phyloP scores from a whole-genome alignment of 805 yeast genomes.

The Metschnikowia orientalis region DNA sequence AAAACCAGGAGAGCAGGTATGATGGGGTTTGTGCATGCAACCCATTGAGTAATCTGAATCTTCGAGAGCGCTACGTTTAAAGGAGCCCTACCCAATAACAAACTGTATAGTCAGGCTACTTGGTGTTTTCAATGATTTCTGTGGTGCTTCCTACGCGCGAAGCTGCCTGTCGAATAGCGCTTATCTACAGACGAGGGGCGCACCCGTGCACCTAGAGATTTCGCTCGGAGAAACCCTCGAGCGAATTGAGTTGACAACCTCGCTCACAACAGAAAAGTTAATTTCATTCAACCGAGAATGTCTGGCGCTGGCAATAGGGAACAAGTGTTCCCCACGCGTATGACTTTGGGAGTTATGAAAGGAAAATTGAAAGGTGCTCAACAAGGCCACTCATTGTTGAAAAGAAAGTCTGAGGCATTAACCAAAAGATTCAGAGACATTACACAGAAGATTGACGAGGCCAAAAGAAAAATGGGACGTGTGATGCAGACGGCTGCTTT shows the following conservation, averaged over 20 bases:
- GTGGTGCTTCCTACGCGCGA: too few relatives aligned
- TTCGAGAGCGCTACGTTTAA: too few relatives aligned
- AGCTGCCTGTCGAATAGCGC: too few relatives aligned
- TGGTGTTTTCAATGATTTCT: too few relatives aligned
- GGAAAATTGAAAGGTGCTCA: slow-evolving; percentile 94
- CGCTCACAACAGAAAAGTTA: too few relatives aligned
- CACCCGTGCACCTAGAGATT: slow-evolving; percentile 9
- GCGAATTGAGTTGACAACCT: too few relatives aligned
- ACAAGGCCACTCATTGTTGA: slow-evolving; percentile 88
- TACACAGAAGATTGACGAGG: slow-evolving; percentile 87
- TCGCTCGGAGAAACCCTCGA: slow-evolving; percentile 11
- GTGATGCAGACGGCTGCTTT: slow-evolving; percentile 98
- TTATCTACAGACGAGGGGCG: slow-evolving; percentile 1
- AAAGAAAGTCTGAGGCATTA: slow-evolving; percentile 94
- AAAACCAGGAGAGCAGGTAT: too few relatives aligned
- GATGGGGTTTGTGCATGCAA: too few relatives aligned
- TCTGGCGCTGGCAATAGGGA: slow-evolving; percentile 79
- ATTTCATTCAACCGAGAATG: slow-evolving; percentile 35
- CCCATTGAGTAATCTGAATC: too few relatives aligned
- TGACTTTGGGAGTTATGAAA: slow-evolving; percentile 95
- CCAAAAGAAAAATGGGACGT: slow-evolving; percentile 95
- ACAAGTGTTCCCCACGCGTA: slow-evolving; percentile 95
- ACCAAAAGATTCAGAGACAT: slow-evolving; percentile 96
- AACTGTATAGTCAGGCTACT: too few relatives aligned
- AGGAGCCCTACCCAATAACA: too few relatives aligned